phyloP scores from a whole-genome alignment of 352 stramenopile species.

The Phytophthora rubi region DNA sequence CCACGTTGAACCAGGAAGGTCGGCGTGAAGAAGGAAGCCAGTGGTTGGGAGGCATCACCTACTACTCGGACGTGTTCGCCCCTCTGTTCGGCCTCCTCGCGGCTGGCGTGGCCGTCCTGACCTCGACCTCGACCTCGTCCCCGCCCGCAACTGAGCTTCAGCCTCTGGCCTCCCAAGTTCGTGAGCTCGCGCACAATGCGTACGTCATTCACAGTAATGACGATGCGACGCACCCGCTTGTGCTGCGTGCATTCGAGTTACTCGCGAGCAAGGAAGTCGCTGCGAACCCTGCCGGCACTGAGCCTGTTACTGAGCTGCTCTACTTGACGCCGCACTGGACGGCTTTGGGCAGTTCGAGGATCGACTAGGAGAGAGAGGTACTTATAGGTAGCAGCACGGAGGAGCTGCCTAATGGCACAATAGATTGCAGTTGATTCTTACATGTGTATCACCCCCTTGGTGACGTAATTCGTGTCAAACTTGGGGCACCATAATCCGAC shows the following conservation, averaged over 20 bases:
- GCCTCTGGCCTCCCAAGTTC: conserved; percentile 25
- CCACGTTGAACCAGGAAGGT: conserved; percentile 39
- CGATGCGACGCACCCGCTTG: conserved; percentile 44
- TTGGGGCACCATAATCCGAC: too few species aligned
- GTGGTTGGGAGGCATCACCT: conserved; percentile 72
- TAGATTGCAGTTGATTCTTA: conserved; percentile 3
- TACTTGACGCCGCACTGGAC: conserved; percentile 59
- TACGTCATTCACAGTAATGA: conserved; percentile 23
- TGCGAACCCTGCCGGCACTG: background rate
- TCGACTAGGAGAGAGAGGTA: background rate
- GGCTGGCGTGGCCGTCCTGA: conserved; percentile 48
- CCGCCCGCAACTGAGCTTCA: conserved; percentile 26
- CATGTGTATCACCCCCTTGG: background rate
- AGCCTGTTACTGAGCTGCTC: conserved; percentile 40
- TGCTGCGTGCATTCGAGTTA: conserved; percentile 43
- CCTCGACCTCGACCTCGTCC: conserved; percentile 19
- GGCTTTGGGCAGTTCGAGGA: conserved; percentile 21
- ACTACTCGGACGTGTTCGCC: conserved; percentile 72
- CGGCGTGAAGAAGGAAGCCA: conserved; percentile 29
- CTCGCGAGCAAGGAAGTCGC: conserved; percentile 19
- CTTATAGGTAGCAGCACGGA: background rate
- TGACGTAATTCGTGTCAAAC: background rate
- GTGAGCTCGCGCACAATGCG: conserved; percentile 35
- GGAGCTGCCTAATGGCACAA: background rate
- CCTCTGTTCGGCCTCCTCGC: conserved; percentile 55